Base-by-base conservation (phyloP, 345 rosid species). In the Rubroshorea leprosula region DNA sequence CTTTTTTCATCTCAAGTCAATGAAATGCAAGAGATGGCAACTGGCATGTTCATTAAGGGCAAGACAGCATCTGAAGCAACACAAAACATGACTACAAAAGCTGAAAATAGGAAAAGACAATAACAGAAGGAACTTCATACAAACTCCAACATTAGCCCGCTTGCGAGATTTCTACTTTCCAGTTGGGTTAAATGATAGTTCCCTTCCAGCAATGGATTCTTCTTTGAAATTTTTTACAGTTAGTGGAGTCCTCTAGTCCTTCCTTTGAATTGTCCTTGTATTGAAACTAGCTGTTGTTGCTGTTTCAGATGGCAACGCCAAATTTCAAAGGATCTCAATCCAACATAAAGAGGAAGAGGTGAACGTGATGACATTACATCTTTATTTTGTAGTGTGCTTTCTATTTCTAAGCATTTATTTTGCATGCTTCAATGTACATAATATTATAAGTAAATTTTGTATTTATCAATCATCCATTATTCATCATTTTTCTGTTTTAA, bases 301-400 rank as follows among this genome's bases (percentile, higher is more conserved):
- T 50, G 41, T 55, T 85, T n/a, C 83, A 90, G 97, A 78, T 90
- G 97, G 97, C 86, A 87, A 65, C 76, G 89, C 57, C 97, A 83
- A 69, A 79, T 62, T 55, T 84, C 81, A 5, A 75, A 79, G 55
- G 89, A 86, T 79, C 82, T 70, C 53, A 84, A 71, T 61, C 78
- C 77, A 58, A 53, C 77, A 46, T 78, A n/a, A n/a, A n/a, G 12
- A 35, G 72, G 84, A 73, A 22, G 45, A 61, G n/a, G n/a, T n/a
- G n/a, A n/a, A n/a, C n/a, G n/a, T n/a, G n/a, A 20, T 38, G 23
- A 56, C n/a, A 54, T 60, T 54, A 48, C 60, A 55, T 43, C 63
- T 64, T 31, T 54, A 49, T 56, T n/a, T n/a, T 77, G 74, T 65
- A 57, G 60, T 57, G 69, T 57, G 78, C 68, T n/a, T 29, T 15